Evolutionary conservation across 2,329 filamentous ascomycete genomes (phyloP).

Genomic region (Aureobasidium sp.): DNA sequence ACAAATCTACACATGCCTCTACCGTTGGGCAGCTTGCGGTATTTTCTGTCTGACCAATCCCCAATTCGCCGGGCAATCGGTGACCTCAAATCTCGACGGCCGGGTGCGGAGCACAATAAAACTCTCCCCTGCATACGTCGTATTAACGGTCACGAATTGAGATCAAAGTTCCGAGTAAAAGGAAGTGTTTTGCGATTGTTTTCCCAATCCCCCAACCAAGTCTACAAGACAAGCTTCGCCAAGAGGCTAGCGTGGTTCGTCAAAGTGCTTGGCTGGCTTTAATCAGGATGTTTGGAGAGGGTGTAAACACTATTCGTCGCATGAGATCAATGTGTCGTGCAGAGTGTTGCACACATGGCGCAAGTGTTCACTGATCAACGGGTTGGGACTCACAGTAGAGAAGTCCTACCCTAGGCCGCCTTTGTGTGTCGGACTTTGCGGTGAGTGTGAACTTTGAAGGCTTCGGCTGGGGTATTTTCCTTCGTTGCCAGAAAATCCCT

Average conservation of each 20-base stretch:
- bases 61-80: constrained; percentile 1
- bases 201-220: constrained; percentile 6
- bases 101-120: neutral
- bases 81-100: neutral
- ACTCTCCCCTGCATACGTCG: constrained; percentile 1
- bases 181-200: neutral
- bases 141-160: neutral
- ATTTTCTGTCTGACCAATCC: constrained; percentile 15
- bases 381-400: neutral
- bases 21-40: constrained; percentile 11
- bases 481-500: constrained; percentile 5
- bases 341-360: neutral
- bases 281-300: neutral
- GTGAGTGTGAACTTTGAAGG: neutral
- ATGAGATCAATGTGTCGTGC: neutral
- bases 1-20: constrained; percentile 8
- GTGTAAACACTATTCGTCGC: neutral
- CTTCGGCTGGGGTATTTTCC: neutral
- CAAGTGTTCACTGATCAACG: neutral
- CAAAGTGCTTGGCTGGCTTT: neutral
- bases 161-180: neutral
- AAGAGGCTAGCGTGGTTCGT: neutral
- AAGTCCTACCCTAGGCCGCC: neutral
- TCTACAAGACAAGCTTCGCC: constrained; percentile 5
- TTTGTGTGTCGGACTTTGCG: neutral